A percentile compares a stretch with the other conserved stretches of the same genome.
phyloP scores from a whole-genome alignment of 1,139 yeast genomes.

The Nematodospora anomalae region DNA sequence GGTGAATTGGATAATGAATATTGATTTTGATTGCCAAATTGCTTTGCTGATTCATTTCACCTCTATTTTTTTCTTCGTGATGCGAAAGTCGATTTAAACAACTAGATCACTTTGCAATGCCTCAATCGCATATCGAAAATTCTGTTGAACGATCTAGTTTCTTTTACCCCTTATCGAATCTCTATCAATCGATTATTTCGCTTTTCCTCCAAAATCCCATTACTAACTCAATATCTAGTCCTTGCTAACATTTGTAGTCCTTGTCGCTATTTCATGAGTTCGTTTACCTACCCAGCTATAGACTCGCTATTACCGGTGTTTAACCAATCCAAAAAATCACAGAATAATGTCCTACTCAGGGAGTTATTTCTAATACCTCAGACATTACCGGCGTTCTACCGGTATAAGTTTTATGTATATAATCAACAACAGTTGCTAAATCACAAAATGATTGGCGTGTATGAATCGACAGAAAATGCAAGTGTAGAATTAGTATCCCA shows the following conservation, averaged over 20 bases:
- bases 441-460: conserved; percentile 1
- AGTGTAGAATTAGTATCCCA: conserved; percentile 1
- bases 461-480: conserved; percentile 3
- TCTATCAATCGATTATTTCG: too few species aligned
- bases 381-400: conserved; percentile 5
- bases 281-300: neutral
- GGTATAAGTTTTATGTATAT: conserved; percentile 3
- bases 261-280: neutral
- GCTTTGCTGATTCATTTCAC: too few species aligned
- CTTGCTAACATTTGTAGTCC: neutral
- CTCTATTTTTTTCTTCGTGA: too few species aligned
- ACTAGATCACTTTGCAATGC: too few species aligned
- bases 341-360: neutral
- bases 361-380: conserved; percentile 3
- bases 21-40: too few species aligned
- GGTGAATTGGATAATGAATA: too few species aligned
- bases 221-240: neutral
- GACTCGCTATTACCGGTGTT: neutral
- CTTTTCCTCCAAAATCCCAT: too few species aligned
- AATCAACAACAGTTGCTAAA: conserved; percentile 1
- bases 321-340: neutral
- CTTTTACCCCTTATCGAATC: too few species aligned
- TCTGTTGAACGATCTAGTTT: too few species aligned
- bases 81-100: neutral
- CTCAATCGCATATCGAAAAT: too few species aligned